Evolutionary conservation across 331 rosid genomes (phyloP), one percentile per base, ranked within the genome.

Genomic region (Stylosanthes scabra): DNA sequence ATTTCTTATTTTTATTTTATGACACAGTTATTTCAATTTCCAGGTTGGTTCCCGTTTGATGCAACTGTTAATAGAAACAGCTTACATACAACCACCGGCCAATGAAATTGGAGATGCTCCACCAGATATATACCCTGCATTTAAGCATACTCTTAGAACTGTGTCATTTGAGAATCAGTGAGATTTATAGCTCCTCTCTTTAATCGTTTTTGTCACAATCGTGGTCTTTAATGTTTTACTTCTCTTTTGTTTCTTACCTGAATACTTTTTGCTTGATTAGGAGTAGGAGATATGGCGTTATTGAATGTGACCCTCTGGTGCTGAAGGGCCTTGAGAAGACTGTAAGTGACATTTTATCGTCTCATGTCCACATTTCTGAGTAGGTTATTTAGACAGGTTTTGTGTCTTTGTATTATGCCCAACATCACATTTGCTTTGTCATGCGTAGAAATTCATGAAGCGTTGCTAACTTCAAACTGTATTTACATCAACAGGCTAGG

Each of bases 281-380:
- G 90, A 89, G 83, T 79, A 88, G 87, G 88, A 90, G 92, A 86
- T 90, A 87, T 66, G 98, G 98, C 66, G 90, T 87, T 72, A 89
- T 93, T 71, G 92, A 93, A 77, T 90, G 98, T 28, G 90, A 93
- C 71, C 88, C 97, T 44, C 66, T 87, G 59, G 88, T 93, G 72
- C 88, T 47, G 40, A 86, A 71, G 68, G 98, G 98, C 74, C 83
- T 93, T 71, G 97, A 93, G 81, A 90, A 84, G 83, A 70, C 93
- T 60, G 98, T 93, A 85, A 82, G 98, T 89, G 46, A 61, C 60
- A 72, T 62, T 44, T 45, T 71, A 66, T 40, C 44, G 51, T 70
- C 59, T 63, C 63, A 31, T 56, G 46, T 20, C 56, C 57, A 29
- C 28, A 28, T 70, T 69, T 77, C 55, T 16, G 40, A 74, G 64